Evolutionary conservation across 345 rosid genomes (phyloP).

Genomic region (Lepidium didymum): DNA sequence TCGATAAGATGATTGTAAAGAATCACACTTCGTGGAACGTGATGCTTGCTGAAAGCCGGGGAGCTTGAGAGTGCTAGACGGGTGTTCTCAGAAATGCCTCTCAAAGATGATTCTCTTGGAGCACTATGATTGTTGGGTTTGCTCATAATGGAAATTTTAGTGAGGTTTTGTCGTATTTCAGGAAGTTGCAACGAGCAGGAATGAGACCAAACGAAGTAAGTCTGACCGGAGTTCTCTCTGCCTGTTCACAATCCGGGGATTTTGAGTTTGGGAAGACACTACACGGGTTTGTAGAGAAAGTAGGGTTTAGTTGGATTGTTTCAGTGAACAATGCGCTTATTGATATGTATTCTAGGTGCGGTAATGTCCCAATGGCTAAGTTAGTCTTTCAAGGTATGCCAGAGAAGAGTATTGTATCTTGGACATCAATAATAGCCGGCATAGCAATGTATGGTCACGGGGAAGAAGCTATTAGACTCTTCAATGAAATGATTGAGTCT

Average conservation of each 20-base stretch:
- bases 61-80: slow-evolving; percentile 40
- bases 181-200: slow-evolving; percentile 36
- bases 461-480: slow-evolving; percentile 37
- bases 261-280: slow-evolving; percentile 33
- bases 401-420: slow-evolving; percentile 36
- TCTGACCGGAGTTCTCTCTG: slow-evolving; percentile 46
- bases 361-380: slow-evolving; percentile 41
- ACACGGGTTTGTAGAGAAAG: slow-evolving; percentile 45
- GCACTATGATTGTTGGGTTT: slow-evolving; percentile 51
- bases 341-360: slow-evolving; percentile 63
- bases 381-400: slow-evolving; percentile 41
- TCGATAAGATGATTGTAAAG: slow-evolving; percentile 34
- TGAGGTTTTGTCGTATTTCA: slow-evolving; percentile 40
- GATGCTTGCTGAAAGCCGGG: slow-evolving; percentile 52
- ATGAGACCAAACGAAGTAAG: slow-evolving; percentile 46
- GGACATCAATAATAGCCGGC: slow-evolving; percentile 54
- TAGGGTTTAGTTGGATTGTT: slow-evolving; percentile 36
- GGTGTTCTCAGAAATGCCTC: slow-evolving; percentile 37
- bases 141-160: slow-evolving; percentile 39
- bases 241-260: slow-evolving; percentile 45
- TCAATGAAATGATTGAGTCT: slow-evolving; percentile 32
- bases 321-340: slow-evolving; percentile 46
- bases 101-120: slow-evolving; percentile 55
- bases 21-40: slow-evolving; percentile 64
- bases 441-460: slow-evolving; percentile 58